Conservation (phyloP, 2,329 filamentous ascomycete genomes). For the Ilyonectria destructans region DNA sequence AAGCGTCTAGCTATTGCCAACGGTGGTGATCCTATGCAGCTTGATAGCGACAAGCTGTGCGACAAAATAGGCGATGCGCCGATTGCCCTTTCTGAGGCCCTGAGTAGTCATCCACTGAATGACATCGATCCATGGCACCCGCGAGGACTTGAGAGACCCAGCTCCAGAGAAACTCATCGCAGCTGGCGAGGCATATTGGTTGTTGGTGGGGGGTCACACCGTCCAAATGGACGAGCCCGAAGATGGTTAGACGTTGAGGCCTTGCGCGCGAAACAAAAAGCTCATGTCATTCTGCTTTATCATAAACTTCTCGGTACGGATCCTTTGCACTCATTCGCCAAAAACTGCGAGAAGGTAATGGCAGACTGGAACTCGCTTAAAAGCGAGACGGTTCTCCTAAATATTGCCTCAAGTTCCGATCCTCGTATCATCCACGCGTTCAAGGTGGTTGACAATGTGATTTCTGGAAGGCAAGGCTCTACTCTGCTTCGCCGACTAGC, state of each 20-base stretch:
- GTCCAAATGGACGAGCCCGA: background rate
- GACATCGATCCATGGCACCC: background rate
- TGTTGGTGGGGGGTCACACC: background rate
- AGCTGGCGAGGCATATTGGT: background rate
- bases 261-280: background rate
- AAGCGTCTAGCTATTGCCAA: background rate
- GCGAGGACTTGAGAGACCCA: background rate
- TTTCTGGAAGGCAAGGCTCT: background rate
- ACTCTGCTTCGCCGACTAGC: slow-evolving; percentile 1
- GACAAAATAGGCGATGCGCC: background rate
- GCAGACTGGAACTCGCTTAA: slow-evolving; percentile 1
- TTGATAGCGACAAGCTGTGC: background rate
- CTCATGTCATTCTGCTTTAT: background rate
- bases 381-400: background rate
- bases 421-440: background rate
- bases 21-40: background rate
- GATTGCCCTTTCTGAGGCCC: background rate
- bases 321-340: background rate
- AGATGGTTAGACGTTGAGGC: background rate
- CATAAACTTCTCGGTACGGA: background rate
- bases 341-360: slow-evolving; percentile 2
- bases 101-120: background rate
- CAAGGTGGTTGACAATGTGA: slow-evolving; percentile 5
- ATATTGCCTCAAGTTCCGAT: background rate
- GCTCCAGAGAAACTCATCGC: background rate